Percentiles rank a stretch among this genome's conserved stretches.
These are phyloP conservation scores for Nicotiana tomentosiformis DNA, from an alignment of 257 asterid genomes.

Conservation along the genomic window DNA sequence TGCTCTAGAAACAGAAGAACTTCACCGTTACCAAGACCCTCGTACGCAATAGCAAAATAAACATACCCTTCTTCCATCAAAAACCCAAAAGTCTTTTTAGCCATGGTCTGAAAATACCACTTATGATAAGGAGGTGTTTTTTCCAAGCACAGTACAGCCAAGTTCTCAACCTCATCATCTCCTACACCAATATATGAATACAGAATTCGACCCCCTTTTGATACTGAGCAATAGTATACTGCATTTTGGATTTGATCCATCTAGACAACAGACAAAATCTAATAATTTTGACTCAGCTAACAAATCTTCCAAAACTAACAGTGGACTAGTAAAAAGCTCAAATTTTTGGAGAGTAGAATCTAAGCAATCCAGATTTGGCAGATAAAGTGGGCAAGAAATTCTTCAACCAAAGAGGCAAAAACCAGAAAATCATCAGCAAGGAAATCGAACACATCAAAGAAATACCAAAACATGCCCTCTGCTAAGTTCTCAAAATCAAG, in stretches of 20 bases:
- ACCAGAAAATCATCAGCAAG: slow-evolving; percentile 5
- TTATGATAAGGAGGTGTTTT: slow-evolving; percentile 57
- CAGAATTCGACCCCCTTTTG: slow-evolving; percentile 42
- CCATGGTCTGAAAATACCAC: slow-evolving; percentile 60
- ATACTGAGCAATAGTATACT: slow-evolving; percentile 56
- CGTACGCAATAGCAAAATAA: slow-evolving; percentile 52
- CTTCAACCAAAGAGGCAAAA: slow-evolving; percentile 13
- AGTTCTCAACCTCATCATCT: slow-evolving; percentile 42
- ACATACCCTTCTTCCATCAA: slow-evolving; percentile 43
- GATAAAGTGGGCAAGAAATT: slow-evolving; percentile 5
- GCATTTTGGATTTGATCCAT: not conserved
- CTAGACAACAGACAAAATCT: not conserved
- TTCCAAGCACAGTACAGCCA: slow-evolving; percentile 60
- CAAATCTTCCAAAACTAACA: not conserved
- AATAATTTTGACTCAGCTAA: not conserved
- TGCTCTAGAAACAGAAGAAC: slow-evolving; percentile 40
- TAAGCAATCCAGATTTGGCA: slow-evolving; percentile 13
- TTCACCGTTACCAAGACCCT: slow-evolving; percentile 28
- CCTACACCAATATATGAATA: slow-evolving; percentile 35
- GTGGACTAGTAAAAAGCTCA: not conserved
- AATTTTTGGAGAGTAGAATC: not conserved
- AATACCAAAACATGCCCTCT: slow-evolving; percentile 17
- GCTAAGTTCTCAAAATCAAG: slow-evolving; percentile 7
- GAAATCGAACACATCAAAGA: slow-evolving; percentile 8
- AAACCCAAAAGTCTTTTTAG: slow-evolving; percentile 43